Conservation (phyloP, 257 asterid species). For the Gentiana straminea region DNA sequence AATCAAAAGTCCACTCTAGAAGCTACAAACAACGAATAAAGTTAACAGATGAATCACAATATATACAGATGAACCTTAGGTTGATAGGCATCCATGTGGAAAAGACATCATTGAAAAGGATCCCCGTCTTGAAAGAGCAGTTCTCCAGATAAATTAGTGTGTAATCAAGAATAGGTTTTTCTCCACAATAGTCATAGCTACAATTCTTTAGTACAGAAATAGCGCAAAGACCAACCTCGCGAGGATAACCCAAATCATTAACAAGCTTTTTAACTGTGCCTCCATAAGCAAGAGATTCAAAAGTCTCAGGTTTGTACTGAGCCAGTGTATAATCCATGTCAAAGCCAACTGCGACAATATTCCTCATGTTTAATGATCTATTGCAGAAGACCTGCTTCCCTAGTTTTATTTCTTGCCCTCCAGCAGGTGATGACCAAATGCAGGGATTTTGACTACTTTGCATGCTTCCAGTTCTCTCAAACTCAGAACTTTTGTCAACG, state of each 20-base stretch:
- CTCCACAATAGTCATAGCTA: not conserved
- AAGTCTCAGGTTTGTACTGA: constrained; percentile 91
- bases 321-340: constrained; percentile 99
- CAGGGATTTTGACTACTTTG: constrained; percentile 31
- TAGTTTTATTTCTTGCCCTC: constrained; percentile 52
- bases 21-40: constrained; percentile 38
- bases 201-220: constrained; percentile 1
- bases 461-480: constrained; percentile 26
- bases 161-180: not conserved
- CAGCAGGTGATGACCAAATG: constrained; percentile 79
- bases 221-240: constrained; percentile 44
- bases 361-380: constrained; percentile 88
- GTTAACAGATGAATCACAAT: constrained; percentile 14
- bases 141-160: not conserved
- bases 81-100: not conserved
- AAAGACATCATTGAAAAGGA: not conserved
- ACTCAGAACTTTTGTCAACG: constrained; percentile 21
- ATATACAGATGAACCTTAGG: constrained; percentile 2
- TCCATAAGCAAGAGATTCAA: constrained; percentile 81
- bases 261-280: constrained; percentile 92
- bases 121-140: not conserved
- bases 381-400: constrained; percentile 87
- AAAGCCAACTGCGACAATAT: constrained; percentile 85
- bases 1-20: constrained; percentile 77
- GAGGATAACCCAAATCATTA: constrained; percentile 75